phyloP scores from a whole-genome alignment of 352 stramenopile species.

The Pythium aquatile region DNA sequence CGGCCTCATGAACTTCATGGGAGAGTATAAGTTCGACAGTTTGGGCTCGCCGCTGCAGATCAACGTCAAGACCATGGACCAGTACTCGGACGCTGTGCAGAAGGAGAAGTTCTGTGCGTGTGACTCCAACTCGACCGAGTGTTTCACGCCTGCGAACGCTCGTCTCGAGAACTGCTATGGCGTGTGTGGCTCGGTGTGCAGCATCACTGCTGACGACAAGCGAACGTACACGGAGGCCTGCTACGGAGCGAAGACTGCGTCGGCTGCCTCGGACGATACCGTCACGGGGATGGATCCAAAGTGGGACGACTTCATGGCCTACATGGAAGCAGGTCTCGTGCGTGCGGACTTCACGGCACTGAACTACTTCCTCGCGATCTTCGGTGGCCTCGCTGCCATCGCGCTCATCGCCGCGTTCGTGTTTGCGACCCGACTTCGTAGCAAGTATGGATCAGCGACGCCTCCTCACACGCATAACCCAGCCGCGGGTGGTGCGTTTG shows the following conservation, averaged over 20 bases:
- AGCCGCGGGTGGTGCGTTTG: conserved; percentile 3
- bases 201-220: conserved; percentile 34
- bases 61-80: conserved; percentile 67
- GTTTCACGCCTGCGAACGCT: conserved; percentile 49
- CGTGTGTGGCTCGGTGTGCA: conserved; percentile 61
- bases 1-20: conserved; percentile 58
- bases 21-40: conserved; percentile 62
- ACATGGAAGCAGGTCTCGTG: conserved; percentile 42
- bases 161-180: conserved; percentile 50
- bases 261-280: background rate
- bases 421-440: conserved; percentile 30
- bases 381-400: conserved; percentile 42
- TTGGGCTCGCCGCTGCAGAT: conserved; percentile 65
- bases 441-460: conserved; percentile 24
- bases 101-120: conserved; percentile 54
- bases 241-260: conserved; percentile 25
- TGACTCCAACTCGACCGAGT: conserved; percentile 35
- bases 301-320: conserved; percentile 37
- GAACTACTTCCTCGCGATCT: conserved; percentile 53
- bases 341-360: conserved; percentile 40
- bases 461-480: conserved; percentile 6
- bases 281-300: conserved; percentile 23
- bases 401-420: conserved; percentile 46
- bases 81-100: conserved; percentile 35
- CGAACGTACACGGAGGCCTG: conserved; percentile 42